These are phyloP conservation scores for Backusella parvicylindrica DNA, from an alignment of 192 early-diverging fungal genomes.

Conservation along the genomic window DNA sequence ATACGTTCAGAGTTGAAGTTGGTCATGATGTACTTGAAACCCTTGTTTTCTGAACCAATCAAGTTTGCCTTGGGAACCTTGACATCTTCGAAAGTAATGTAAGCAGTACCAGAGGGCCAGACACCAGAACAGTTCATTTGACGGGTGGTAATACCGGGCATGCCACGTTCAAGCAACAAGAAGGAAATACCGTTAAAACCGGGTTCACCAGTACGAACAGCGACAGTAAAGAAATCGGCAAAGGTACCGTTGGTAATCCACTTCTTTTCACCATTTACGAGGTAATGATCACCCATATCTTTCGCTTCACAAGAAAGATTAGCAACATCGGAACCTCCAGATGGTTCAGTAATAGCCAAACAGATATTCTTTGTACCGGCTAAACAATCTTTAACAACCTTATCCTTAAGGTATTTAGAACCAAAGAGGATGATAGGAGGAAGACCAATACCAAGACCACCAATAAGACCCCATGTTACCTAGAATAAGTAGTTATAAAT, in stretches of 20 bases:
- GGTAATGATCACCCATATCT: slow-evolving; percentile 67
- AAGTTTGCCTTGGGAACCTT: slow-evolving; percentile 82
- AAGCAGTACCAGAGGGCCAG: slow-evolving; percentile 74
- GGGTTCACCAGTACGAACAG: slow-evolving; percentile 70
- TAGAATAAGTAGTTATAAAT: not conserved
- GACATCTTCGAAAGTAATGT: slow-evolving; percentile 81
- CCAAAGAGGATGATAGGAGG: slow-evolving; percentile 73
- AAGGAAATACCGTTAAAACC: slow-evolving; percentile 80
- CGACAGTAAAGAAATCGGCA: slow-evolving; percentile 82
- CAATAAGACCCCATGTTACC: slow-evolving; percentile 14
- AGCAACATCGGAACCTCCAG: slow-evolving; percentile 71
- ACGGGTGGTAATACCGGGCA: slow-evolving; percentile 73
- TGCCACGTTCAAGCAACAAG: slow-evolving; percentile 66
- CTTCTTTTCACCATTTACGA: slow-evolving; percentile 84
- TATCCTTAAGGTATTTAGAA: slow-evolving; percentile 64
- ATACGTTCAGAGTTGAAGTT: slow-evolving; percentile 80
- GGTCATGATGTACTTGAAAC: slow-evolving; percentile 64
- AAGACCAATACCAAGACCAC: slow-evolving; percentile 68
- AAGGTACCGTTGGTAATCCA: slow-evolving; percentile 82
- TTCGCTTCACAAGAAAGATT: slow-evolving; percentile 64
- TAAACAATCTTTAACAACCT: slow-evolving; percentile 61
- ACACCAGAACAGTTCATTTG: slow-evolving; percentile 85
- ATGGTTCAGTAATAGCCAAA: slow-evolving; percentile 77
- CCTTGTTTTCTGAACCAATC: slow-evolving; percentile 82
- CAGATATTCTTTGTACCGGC: slow-evolving; percentile 75